A percentile compares a stretch with the other conserved stretches of the same genome.
Conservation (phyloP, 2,329 filamentous ascomycete species). For the Apiospora rasikravindrae region DNA sequence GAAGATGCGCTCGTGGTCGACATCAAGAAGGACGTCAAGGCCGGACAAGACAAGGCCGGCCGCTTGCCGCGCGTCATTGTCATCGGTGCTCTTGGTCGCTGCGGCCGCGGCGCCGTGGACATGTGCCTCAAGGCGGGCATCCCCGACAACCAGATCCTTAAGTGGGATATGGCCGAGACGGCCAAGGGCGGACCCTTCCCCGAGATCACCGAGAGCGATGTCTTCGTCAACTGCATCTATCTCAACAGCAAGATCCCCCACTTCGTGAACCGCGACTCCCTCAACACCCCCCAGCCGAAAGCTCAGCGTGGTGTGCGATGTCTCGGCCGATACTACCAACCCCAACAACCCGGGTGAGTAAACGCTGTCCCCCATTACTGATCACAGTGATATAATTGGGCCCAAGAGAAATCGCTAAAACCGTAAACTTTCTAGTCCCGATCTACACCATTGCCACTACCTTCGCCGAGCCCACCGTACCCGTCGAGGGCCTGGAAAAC, state of each 20-base stretch:
- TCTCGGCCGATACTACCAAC: constrained; percentile 76
- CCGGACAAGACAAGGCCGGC: constrained; percentile 66
- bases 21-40: constrained; percentile 73
- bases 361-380: not conserved
- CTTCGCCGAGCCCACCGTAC: constrained; percentile 85
- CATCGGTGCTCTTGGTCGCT: constrained; percentile 84
- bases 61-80: constrained; percentile 77
- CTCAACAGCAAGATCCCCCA: constrained; percentile 78
- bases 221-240: constrained; percentile 91
- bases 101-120: constrained; percentile 84
- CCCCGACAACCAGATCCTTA: constrained; percentile 67
- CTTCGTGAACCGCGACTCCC: constrained; percentile 75
- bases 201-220: constrained; percentile 77
- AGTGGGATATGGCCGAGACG: constrained; percentile 82
- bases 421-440: constrained; percentile 56
- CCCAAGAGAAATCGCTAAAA: constrained; percentile 18
- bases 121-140: constrained; percentile 78
- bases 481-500: constrained; percentile 65
- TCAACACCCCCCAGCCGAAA: constrained; percentile 71
- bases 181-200: constrained; percentile 75
- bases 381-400: constrained; percentile 24
- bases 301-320: constrained; percentile 81
- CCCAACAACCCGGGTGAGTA: constrained; percentile 60
- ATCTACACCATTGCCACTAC: constrained; percentile 86
- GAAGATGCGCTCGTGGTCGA: constrained; percentile 75